Conservation (phyloP, 163 green algal genomes). For the Chlamydomonas reinhardtii region DNA sequence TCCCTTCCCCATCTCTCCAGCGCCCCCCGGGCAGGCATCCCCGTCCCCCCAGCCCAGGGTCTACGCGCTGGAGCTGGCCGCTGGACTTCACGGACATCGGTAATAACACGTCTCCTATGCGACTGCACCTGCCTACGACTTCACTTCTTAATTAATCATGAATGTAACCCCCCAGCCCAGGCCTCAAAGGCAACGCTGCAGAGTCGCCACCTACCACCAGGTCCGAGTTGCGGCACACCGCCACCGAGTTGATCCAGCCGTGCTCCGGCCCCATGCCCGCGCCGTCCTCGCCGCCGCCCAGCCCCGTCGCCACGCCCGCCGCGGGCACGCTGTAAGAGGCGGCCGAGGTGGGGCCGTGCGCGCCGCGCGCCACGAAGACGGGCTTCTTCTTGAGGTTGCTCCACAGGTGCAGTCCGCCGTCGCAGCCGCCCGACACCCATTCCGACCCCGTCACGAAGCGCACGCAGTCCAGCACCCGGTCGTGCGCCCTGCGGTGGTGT, state of each 20-base stretch:
- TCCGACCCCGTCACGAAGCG: constrained; percentile 77
- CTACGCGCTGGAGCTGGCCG: no score
- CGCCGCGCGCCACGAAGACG: constrained; percentile 63
- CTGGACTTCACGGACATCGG: no score
- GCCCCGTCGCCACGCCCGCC: neutral
- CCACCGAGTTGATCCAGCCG: constrained; percentile 89
- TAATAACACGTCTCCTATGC: no score
- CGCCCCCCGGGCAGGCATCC: no score
- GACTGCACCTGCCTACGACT: no score
- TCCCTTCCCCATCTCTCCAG: no score
- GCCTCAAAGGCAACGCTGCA: no score
- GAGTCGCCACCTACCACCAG: constrained; percentile 64
- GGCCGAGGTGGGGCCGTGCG: constrained; percentile 69
- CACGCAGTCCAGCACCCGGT: constrained; percentile 32
- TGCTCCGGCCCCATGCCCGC: constrained; percentile 22
- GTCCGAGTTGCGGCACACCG: constrained; percentile 81
- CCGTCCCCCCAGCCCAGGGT: no score
- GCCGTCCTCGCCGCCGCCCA: neutral
- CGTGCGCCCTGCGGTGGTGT: constrained; percentile 18
- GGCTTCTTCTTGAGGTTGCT: constrained; percentile 91
- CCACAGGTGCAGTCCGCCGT: constrained; percentile 90
- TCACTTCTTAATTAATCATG: no score
- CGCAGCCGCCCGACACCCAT: constrained; percentile 87
- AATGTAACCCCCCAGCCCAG: no score
- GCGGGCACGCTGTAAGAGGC: neutral